Evolutionary conservation across 2,329 filamentous ascomycete genomes (phyloP).

Genomic region (Aspergillus ustus): DNA sequence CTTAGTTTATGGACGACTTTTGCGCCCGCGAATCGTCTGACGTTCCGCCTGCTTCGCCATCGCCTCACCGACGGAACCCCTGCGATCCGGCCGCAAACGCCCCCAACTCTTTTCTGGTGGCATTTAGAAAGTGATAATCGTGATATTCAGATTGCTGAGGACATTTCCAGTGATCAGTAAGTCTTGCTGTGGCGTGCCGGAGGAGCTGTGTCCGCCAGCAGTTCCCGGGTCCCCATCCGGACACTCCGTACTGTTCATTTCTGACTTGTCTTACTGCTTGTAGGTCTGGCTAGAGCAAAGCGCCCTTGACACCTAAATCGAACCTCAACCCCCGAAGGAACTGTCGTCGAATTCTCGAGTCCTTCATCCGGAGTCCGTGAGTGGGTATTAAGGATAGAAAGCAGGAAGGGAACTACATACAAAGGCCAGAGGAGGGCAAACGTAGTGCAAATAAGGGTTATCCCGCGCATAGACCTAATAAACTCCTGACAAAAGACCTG

Average conservation of each 20-base stretch:
- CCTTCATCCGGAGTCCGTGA: not conserved
- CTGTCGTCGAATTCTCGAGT: not conserved
- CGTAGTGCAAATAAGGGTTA: not conserved
- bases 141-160: conserved; percentile 3
- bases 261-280: conserved; percentile 7
- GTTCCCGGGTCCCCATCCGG: conserved; percentile 19
- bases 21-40: conserved; percentile 24
- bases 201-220: conserved; percentile 15
- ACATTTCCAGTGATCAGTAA: not conserved
- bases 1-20: conserved; percentile 22
- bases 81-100: conserved; percentile 14
- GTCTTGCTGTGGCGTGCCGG: conserved; percentile 8
- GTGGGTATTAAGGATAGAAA: not conserved
- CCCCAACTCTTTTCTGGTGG: conserved; percentile 1
- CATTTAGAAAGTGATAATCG: not conserved
- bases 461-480: not conserved
- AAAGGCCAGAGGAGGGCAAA: not conserved
- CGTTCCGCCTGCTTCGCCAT: conserved; percentile 25
- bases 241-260: conserved; percentile 14
- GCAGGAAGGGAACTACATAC: no score
- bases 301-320: not conserved
- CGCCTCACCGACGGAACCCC: conserved; percentile 25
- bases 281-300: not conserved
- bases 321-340: not conserved
- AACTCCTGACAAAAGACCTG: not conserved